Conservation (phyloP, 768 basidiomycete species). For the Tylopilus subfusipes region DNA sequence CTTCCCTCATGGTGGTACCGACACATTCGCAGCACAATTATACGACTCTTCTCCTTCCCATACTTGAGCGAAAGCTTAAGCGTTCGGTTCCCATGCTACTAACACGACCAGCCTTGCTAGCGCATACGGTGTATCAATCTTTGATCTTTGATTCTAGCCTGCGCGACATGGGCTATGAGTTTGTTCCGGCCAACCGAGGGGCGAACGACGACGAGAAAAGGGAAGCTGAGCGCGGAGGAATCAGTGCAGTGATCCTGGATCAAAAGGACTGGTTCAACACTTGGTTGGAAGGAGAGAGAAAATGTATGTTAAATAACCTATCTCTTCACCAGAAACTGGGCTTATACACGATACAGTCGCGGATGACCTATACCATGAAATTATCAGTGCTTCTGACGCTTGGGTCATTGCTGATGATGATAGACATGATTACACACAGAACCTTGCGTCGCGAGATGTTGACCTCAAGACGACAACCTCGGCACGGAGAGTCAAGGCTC, state of each 20-base stretch:
- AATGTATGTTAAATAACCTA: constrained; percentile 53
- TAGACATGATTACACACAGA: constrained; percentile 40
- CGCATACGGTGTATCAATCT: constrained; percentile 94
- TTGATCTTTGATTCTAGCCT: constrained; percentile 82
- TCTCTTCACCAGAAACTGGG: not conserved
- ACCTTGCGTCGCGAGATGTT: constrained; percentile 16
- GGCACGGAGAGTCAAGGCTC: constrained; percentile 74
- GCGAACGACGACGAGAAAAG: constrained; percentile 13
- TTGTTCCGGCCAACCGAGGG: constrained; percentile 32
- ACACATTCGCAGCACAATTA: constrained; percentile 70
- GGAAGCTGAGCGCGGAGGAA: constrained; percentile 60
- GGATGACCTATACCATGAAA: constrained; percentile 81
- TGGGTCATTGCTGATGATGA: constrained; percentile 80
- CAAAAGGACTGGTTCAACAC: constrained; percentile 85
- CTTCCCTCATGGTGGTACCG: not conserved
- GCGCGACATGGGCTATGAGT: constrained; percentile 66
- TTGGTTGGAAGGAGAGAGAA: constrained; percentile 87
- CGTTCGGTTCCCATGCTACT: constrained; percentile 73
- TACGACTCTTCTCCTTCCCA: constrained; percentile 68
- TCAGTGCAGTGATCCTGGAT: constrained; percentile 78
- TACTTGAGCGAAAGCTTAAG: constrained; percentile 71
- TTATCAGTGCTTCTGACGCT: constrained; percentile 76
- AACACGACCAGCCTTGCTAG: constrained; percentile 76
- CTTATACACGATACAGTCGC: constrained; percentile 53
- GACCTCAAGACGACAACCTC: constrained; percentile 75